Evolutionary conservation across 768 basidiomycete genomes (phyloP), one percentile per base, ranked within the genome.

Genomic region (Amylocystis lapponica): DNA sequence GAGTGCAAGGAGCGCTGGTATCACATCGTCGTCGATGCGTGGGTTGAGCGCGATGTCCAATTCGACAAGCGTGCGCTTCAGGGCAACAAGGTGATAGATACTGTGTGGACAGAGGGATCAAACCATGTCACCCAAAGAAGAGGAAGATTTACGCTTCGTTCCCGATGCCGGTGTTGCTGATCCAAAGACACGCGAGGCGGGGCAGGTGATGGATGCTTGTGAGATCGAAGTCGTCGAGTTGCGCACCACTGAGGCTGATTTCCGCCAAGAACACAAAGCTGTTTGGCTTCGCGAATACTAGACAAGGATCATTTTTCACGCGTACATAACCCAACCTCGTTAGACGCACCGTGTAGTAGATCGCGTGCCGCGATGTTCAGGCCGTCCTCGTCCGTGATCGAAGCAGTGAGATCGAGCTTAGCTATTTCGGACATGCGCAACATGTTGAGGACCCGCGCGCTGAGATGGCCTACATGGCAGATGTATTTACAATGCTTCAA

Each of bases 11-110:
- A 85, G 58, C 33, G 78, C 78, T 19, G 79, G 71, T 17, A 80
- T 63, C 32, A 72, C 70, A 39, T 79, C 78, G 50, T 83, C 74
- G 45, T 72, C 62, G 54, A 86, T 74, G 36, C 58, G 56, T 12
- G 67, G 69, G 49, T 84, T 85, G 17, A 55, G 57, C 10, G 75
- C 65, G 42, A 84, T 52, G 38, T 72, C 72, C 11, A 86, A 75
- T 30, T 69, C 65, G 19, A 54, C 63, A 25, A 86, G 68, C 22
- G 76, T 71, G 38, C 64, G 67, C 54, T 75, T 78, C 41, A 83
- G 69, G 16, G 76, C 63, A 2, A 78, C 61, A 21, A 86, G 69
- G 23, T 77, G 69, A 49, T 72, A 83, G 20, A 83, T 59, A 9
- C 83, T 84, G 50, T 23, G 34, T 34, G 11, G n/a, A 8, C 39